A percentile compares a stretch with the other conserved stretches of the same genome.
These are phyloP conservation scores for Agroathelia rolfsii DNA, from an alignment of 1,284 basidiomycete species.

Conservation along the genomic window DNA sequence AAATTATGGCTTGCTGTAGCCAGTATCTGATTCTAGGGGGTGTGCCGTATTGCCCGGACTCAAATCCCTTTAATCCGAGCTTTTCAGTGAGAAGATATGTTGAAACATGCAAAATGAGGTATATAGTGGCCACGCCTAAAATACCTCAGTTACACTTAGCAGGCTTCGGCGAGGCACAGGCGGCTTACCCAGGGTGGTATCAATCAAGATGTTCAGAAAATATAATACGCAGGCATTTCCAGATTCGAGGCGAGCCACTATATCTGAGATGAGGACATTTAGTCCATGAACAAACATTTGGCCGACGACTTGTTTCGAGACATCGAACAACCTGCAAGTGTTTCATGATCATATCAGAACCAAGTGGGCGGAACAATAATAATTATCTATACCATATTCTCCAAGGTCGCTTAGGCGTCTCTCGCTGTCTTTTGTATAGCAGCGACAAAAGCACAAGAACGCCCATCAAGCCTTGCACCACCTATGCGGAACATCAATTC, in stretches of 20 bases:
- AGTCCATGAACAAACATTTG: conserved; percentile 85
- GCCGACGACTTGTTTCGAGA: conserved; percentile 87
- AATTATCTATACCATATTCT: conserved; percentile 66
- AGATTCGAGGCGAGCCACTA: conserved; percentile 55
- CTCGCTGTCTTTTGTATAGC: conserved; percentile 82
- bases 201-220: conserved; percentile 90
- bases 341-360: conserved; percentile 8
- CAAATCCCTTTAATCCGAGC: conserved; percentile 65
- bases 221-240: conserved; percentile 86
- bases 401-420: conserved; percentile 83
- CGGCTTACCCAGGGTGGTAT: conserved; percentile 80
- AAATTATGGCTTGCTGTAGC: conserved; percentile 79
- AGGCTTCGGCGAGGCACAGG: conserved; percentile 2
- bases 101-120: conserved; percentile 61
- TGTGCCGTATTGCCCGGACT: conserved; percentile 80
- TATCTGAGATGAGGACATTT: conserved; percentile 75
- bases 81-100: conserved; percentile 62
- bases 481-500: conserved; percentile 33
- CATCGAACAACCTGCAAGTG: conserved; percentile 66
- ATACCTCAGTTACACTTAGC: conserved; percentile 5
- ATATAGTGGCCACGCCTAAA: conserved; percentile 79
- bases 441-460: conserved; percentile 79
- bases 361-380: conserved; percentile 6
- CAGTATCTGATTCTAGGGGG: conserved; percentile 70
- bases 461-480: conserved; percentile 81